A percentile compares a stretch with the other conserved stretches of the same genome.
Evolutionary conservation across 2,329 filamentous ascomycete genomes (phyloP).

Genomic region (Sphaceloma murrayae): DNA sequence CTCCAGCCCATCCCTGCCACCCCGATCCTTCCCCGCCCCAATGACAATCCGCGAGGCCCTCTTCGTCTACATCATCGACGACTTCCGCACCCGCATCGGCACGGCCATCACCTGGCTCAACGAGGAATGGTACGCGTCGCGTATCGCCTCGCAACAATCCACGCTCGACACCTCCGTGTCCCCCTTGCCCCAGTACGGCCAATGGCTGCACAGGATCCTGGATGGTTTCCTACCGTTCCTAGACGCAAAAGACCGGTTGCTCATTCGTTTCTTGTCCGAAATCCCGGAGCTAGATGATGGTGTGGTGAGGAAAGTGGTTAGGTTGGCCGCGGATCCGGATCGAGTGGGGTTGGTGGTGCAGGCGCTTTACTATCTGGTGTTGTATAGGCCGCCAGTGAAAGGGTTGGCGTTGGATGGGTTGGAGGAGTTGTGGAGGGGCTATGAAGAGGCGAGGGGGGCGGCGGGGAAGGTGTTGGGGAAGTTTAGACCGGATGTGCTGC

Average conservation of each 20-base stretch:
- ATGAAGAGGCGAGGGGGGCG: constrained; percentile 38
- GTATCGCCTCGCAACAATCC: constrained; percentile 41
- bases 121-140: constrained; percentile 97
- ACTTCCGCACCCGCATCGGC: constrained; percentile 83
- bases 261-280: constrained; percentile 86
- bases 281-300: constrained; percentile 67
- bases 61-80: constrained; percentile 78
- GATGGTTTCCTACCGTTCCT: constrained; percentile 85
- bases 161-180: constrained; percentile 16
- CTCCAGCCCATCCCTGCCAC: constrained; percentile 37
- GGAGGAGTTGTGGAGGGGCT: constrained; percentile 49
- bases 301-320: constrained; percentile 62
- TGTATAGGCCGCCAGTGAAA: constrained; percentile 51
- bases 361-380: constrained; percentile 48
- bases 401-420: constrained; percentile 49
- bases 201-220: constrained; percentile 69
- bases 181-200: constrained; percentile 55
- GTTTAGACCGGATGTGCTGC: constrained; percentile 44
- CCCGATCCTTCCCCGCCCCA: constrained; percentile 43
- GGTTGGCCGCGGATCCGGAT: constrained; percentile 54
- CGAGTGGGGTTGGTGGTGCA: constrained; percentile 50
- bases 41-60: constrained; percentile 69
- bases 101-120: constrained; percentile 88
- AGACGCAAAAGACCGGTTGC: constrained; percentile 68
- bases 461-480: constrained; percentile 46